These are phyloP conservation scores for Phoenix roebelenii DNA, from an alignment of 176 grass and related monocot genomes.

Conservation along the genomic window DNA sequence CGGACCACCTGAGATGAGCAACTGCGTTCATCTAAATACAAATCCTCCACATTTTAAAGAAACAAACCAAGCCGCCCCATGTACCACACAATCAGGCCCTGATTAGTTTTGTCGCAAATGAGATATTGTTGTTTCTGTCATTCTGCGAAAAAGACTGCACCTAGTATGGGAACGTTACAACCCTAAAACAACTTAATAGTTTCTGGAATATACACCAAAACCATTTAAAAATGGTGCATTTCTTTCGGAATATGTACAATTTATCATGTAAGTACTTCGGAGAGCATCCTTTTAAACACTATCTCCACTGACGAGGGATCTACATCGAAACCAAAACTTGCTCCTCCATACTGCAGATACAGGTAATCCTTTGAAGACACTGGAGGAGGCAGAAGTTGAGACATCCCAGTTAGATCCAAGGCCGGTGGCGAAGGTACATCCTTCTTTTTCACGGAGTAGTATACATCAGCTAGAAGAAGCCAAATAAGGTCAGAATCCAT, in stretches of 20 bases:
- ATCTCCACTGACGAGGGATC: conserved; percentile 37
- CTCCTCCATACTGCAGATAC: conserved; percentile 64
- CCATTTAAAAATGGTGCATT: too few species aligned
- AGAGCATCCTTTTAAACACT: conserved; percentile 6
- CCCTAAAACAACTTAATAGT: too few species aligned
- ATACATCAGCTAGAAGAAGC: conserved; percentile 85
- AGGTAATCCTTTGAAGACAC: conserved; percentile 57
- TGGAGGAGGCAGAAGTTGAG: conserved; percentile 55
- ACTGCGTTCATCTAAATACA: too few species aligned
- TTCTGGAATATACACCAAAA: too few species aligned
- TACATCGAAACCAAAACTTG: conserved; percentile 57
- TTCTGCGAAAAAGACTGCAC: too few species aligned
- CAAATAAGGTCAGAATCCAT: conserved; percentile 87
- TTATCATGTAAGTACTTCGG: neutral
- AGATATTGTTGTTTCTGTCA: too few species aligned
- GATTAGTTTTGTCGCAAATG: too few species aligned
- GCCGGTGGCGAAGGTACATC: conserved; percentile 30
- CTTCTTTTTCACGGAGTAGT: conserved; percentile 59
- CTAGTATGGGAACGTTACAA: too few species aligned
- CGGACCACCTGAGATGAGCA: too few species aligned
- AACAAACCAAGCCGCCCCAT: too few species aligned
- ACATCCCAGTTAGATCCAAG: conserved; percentile 33
- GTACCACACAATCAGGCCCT: too few species aligned
- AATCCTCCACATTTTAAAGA: too few species aligned
- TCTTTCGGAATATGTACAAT: neutral